Evolutionary conservation across 805 yeast genomes (phyloP).

Genomic region (Monosporozyma aerobia): DNA sequence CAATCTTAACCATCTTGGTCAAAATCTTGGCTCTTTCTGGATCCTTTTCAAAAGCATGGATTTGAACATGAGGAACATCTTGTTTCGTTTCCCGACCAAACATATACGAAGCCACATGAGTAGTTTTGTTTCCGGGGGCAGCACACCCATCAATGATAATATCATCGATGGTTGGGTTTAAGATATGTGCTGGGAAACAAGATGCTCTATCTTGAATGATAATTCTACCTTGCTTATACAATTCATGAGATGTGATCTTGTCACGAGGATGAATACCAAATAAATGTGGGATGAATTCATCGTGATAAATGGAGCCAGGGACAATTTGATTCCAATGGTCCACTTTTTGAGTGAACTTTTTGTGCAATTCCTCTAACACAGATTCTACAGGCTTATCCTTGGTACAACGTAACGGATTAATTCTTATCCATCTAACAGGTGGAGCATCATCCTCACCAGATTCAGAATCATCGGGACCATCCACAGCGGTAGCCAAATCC

Average conservation of each 20-base stretch:
- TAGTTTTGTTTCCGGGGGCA: conserved; percentile 97
- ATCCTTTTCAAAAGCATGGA: conserved; percentile 83
- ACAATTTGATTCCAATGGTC: conserved; percentile 35
- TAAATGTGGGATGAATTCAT: conserved; percentile 61
- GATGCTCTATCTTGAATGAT: conserved; percentile 96
- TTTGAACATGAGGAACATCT: conserved; percentile 26
- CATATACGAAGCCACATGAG: conserved; percentile 53
- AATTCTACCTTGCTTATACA: conserved; percentile 65
- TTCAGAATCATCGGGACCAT: conserved; percentile 33
- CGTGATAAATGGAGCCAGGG: conserved; percentile 60
- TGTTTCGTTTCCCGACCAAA: conserved; percentile 7
- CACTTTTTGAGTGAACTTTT: conserved; percentile 38
- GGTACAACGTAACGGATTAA: conserved; percentile 51
- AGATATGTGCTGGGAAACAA: conserved; percentile 86
- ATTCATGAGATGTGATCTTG: conserved; percentile 53
- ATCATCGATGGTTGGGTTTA: conserved; percentile 53
- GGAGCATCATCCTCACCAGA: conserved; percentile 41
- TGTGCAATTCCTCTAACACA: conserved; percentile 18
- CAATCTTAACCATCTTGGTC: conserved; percentile 67
- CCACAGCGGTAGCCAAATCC: conserved; percentile 41
- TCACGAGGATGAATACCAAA: conserved; percentile 78
- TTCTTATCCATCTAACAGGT: conserved; percentile 73
- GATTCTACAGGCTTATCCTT: conserved; percentile 20
- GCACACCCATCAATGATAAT: conserved; percentile 86
- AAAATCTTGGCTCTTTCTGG: conserved; percentile 58